A percentile compares a stretch with the other conserved stretches of the same genome.
Conservation (phyloP, 441 rosid genomes). For the Populus hybrid region DNA sequence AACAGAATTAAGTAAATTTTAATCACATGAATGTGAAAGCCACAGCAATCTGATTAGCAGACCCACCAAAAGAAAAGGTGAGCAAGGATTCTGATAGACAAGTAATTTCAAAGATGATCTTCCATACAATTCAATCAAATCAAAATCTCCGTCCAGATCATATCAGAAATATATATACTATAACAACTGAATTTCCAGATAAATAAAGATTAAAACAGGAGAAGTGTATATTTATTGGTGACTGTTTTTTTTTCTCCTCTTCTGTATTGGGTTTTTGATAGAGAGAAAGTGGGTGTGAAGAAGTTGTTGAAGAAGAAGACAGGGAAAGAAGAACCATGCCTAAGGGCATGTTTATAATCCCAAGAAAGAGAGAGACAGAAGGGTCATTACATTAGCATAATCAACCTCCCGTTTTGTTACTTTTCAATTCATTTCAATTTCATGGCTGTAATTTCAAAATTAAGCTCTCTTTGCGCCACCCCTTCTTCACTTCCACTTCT, state of each 20-base stretch:
- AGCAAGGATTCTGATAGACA: conserved; percentile 21
- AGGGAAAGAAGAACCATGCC: conserved; percentile 10
- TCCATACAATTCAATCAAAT: conserved; percentile 22
- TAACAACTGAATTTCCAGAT: neutral
- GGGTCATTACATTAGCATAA: conserved; percentile 1
- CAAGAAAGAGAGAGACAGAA: neutral
- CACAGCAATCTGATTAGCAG: conserved; percentile 6
- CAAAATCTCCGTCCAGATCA: conserved; percentile 11
- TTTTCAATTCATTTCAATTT: conserved; percentile 8
- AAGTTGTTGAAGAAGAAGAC: conserved; percentile 1
- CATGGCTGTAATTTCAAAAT: conserved; percentile 8
- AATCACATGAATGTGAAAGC: neutral
- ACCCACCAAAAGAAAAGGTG: conserved; percentile 49
- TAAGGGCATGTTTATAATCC: conserved; percentile 30
- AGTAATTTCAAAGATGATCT: conserved; percentile 35
- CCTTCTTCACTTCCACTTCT: neutral
- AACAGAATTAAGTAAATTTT: neutral
- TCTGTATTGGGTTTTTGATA: neutral
- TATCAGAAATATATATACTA: neutral
- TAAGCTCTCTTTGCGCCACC: neutral
- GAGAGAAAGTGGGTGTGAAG: conserved; percentile 3
- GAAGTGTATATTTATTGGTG: neutral
- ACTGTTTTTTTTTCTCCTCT: neutral
- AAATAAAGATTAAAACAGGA: conserved; percentile 5
- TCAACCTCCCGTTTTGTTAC: conserved; percentile 16